Evolutionary conservation across 495 filamentous ascomycete species (phyloP).

Genomic region (Neurospora sp.): DNA sequence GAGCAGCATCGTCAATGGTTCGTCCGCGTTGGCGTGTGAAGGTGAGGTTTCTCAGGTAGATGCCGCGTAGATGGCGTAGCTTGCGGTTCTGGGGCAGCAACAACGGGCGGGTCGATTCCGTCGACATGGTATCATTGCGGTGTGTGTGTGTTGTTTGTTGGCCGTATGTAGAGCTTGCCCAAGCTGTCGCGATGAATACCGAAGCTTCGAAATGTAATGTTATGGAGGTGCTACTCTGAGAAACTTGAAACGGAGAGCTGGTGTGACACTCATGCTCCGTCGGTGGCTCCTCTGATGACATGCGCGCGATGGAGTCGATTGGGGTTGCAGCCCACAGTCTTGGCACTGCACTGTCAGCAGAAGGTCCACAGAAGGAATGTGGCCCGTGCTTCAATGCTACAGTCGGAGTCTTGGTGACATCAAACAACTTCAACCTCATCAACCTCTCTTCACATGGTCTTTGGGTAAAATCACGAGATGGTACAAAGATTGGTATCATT

Average conservation of each 20-base stretch:
- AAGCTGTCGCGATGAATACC: background rate
- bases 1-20: conserved; percentile 77
- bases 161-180: background rate
- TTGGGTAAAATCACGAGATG: background rate
- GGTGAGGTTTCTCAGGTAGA: conserved; percentile 78
- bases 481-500: background rate
- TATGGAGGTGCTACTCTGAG: background rate
- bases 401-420: background rate
- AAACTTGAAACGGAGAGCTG: background rate
- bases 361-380: background rate
- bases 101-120: conserved; percentile 29
- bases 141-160: background rate
- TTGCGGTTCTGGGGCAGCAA: conserved; percentile 67
- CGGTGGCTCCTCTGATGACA: background rate
- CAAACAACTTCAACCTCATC: background rate
- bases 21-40: conserved; percentile 53
- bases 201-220: background rate
- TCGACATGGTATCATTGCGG: conserved; percentile 24
- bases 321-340: background rate
- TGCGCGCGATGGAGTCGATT: background rate
- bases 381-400: background rate
- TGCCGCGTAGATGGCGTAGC: conserved; percentile 76
- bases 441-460: background rate
- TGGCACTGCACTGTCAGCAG: background rate
- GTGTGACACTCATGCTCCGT: background rate